Percentiles rank a stretch among this genome's conserved stretches.
These are phyloP conservation scores for Cryptomeria japonica DNA, from an alignment of 75 land plant species.

Conservation along the genomic window DNA sequence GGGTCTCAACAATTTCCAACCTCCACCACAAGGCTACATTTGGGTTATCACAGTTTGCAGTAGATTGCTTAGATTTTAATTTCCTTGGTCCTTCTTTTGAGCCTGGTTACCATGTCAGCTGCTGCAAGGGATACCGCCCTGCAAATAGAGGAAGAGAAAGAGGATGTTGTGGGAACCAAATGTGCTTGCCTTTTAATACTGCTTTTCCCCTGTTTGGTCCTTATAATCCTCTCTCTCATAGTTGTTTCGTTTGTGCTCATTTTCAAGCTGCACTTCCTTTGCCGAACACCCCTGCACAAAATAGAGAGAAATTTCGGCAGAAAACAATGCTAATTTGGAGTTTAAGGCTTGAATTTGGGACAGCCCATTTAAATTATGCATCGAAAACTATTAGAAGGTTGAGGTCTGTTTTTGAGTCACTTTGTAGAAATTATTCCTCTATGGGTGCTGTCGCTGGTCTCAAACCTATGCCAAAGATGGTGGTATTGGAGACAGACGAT, in stretches of 20 bases:
- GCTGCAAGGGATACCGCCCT: neutral
- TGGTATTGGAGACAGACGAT: slow-evolving; percentile 3
- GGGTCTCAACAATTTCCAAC: neutral
- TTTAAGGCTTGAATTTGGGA: neutral
- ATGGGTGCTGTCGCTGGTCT: neutral
- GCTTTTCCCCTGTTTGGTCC: slow-evolving; percentile 51
- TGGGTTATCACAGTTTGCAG: slow-evolving; percentile 1
- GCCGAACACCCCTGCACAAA: slow-evolving; percentile 29
- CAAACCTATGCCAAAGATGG: neutral
- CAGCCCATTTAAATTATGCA: neutral
- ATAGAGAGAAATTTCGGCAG: slow-evolving; percentile 4
- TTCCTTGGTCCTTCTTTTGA: neutral
- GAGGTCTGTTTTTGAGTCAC: neutral
- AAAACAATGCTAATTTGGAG: slow-evolving; percentile 6
- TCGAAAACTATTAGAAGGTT: neutral
- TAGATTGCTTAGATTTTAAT: neutral
- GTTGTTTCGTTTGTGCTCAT: slow-evolving; percentile 24
- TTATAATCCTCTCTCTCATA: slow-evolving; percentile 32
- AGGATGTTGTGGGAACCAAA: slow-evolving; percentile 14
- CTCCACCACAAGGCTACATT: neutral
- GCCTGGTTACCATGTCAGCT: neutral
- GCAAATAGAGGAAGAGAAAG: slow-evolving; percentile 17
- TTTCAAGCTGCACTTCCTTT: slow-evolving; percentile 35
- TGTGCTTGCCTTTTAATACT: slow-evolving; percentile 19
- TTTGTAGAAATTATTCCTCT: slow-evolving; percentile 10